A percentile compares a stretch with the other conserved stretches of the same genome.
Evolutionary conservation across 768 basidiomycete species (phyloP).

Genomic region (Mycena belliarum): DNA sequence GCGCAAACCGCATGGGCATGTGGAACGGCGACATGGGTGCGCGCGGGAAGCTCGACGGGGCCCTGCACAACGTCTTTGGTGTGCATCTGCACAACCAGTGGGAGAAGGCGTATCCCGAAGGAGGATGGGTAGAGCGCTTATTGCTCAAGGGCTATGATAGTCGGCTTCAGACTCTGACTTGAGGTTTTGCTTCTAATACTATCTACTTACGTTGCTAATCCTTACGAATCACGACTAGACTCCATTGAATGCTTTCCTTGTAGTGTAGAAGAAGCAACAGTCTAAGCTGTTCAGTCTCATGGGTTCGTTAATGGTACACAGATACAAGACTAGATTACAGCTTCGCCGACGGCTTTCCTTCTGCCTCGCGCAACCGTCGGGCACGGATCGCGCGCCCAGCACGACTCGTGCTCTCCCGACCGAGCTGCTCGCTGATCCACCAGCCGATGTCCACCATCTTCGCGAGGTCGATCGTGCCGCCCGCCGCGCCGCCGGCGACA

Average conservation of each 20-base stretch:
- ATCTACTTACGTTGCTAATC: too few relatives aligned
- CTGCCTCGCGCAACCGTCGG: slow-evolving; percentile 38
- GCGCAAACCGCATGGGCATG: slow-evolving; percentile 59
- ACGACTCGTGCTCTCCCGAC: slow-evolving; percentile 70
- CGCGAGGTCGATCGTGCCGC: slow-evolving; percentile 57
- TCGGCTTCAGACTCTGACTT: neutral
- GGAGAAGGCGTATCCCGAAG: slow-evolving; percentile 80
- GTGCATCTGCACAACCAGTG: slow-evolving; percentile 53
- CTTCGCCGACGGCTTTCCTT: slow-evolving; percentile 22
- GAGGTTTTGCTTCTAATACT: too few relatives aligned
- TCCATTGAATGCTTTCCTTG: too few relatives aligned
- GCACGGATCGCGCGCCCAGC: slow-evolving; percentile 74
- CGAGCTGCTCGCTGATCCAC: slow-evolving; percentile 77
- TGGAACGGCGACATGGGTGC: slow-evolving; percentile 58
- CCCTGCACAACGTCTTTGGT: slow-evolving; percentile 68
- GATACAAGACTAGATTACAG: too few relatives aligned
- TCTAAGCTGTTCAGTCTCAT: too few relatives aligned
- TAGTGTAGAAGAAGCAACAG: too few relatives aligned
- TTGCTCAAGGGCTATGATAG: slow-evolving; percentile 65
- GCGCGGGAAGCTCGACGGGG: slow-evolving; percentile 63
- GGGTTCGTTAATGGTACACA: too few relatives aligned
- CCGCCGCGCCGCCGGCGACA: slow-evolving; percentile 45
- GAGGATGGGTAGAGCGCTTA: slow-evolving; percentile 86
- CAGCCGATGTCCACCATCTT: slow-evolving; percentile 72
- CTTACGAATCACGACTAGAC: too few relatives aligned